phyloP scores from a whole-genome alignment of 2,329 filamentous ascomycete genomes.

The Phialophora verrucosa region DNA sequence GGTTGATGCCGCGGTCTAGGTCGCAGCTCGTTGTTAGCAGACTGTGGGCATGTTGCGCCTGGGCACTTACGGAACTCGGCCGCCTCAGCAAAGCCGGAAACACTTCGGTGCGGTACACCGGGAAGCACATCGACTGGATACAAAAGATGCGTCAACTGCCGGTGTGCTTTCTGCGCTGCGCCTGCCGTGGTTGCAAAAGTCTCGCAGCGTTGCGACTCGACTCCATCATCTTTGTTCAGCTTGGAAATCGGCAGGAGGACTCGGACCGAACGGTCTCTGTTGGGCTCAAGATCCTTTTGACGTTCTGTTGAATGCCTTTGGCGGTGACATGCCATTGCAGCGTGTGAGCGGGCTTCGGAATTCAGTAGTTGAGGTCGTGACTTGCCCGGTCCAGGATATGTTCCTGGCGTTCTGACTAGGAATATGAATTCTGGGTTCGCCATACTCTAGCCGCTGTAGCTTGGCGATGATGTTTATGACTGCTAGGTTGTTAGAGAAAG shows the following conservation, averaged over 20 bases:
- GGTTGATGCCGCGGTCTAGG: slow-evolving; percentile 8
- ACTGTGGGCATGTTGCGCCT: no score
- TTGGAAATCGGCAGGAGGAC: neutral
- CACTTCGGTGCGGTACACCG: neutral
- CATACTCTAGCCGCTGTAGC: neutral
- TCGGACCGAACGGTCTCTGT: neutral
- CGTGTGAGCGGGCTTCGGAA: slow-evolving; percentile 5
- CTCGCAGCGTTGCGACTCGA: neutral
- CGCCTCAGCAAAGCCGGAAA: slow-evolving; percentile 6
- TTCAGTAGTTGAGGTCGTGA: neutral
- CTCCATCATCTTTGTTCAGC: neutral
- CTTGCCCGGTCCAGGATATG: neutral
- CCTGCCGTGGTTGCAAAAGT: neutral
- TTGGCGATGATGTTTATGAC: neutral
- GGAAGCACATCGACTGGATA: slow-evolving; percentile 5
- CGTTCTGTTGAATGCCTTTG: neutral
- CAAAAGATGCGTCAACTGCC: neutral
- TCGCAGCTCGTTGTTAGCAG: neutral
- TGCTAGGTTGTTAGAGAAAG: neutral
- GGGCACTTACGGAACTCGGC: slow-evolving; percentile 8
- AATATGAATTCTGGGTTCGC: slow-evolving; percentile 5
- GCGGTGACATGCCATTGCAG: slow-evolving; percentile 5
- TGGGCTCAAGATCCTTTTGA: neutral
- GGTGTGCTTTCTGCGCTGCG: neutral
- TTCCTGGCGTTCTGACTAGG: slow-evolving; percentile 1